Evolutionary conservation across 345 rosid genomes (phyloP), one percentile per base, ranked within the genome.

Genomic region (Salix caprea): DNA sequence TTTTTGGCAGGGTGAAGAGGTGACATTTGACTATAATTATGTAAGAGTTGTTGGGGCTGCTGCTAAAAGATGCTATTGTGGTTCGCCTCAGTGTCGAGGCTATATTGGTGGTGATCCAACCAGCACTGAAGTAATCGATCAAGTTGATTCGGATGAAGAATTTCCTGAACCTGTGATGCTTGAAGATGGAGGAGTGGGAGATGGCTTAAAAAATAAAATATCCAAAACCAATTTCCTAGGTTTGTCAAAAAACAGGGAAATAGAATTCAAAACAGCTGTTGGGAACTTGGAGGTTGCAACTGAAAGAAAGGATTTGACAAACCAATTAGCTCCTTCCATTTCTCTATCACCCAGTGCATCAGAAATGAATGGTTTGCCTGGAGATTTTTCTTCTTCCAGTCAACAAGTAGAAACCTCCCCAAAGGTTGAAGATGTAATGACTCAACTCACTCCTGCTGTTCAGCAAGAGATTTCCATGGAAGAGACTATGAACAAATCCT

Each of bases 1-100:
- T 64, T 36, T 76, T 81, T 83, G 40, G 73, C 90, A 96, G 99
- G 93, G 91, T 50, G 95, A 96, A 77, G 99, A 96, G 88, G 72
- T 93, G 82, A 93, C 98, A 62, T 96, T 96, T 86, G 97, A 96
- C 88, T 96, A 96, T 90, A 96, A 96, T 81, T 96, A 89, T 82
- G 99, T 96, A 78, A 91, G 99, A 83, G 98, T 93, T 62, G 87
- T 91, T 85, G 99, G 99, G 73, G 99, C 99, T 79, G 99, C 99
- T 80, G 99, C 97, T 52, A 96, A 92, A 88, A 92, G 85, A 88
- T 96, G 99, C 76, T 88, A 91, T 74, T 96, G 99, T 82, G 92
- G 92, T 44, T 89, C 99, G 71, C 77, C 89, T 65, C 95, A 88
- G 32, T 96, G 99, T 83, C 89, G 89, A 76, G 99, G 99, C 65